Evolutionary conservation across 768 basidiomycete genomes (phyloP).

Genomic region (Scleroderma citrinum): DNA sequence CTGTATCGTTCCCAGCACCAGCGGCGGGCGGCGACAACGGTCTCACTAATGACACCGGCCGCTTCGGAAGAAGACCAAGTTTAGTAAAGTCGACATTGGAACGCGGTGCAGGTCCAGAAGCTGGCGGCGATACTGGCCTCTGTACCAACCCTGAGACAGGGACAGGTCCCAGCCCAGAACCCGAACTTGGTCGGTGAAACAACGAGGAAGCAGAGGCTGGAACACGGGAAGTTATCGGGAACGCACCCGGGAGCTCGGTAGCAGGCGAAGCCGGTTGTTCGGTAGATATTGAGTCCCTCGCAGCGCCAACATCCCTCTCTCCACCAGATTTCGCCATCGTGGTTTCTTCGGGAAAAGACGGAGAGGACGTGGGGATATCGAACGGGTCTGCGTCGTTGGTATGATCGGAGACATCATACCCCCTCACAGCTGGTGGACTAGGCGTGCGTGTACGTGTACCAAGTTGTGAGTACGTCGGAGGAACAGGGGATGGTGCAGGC

Average conservation of each 20-base stretch:
- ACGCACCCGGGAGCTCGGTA: background rate
- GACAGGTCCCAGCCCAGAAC: background rate
- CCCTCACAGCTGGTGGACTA: constrained; percentile 26
- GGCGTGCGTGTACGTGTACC: constrained; percentile 29
- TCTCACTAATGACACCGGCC: constrained; percentile 55
- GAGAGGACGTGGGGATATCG: background rate
- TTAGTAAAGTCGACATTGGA: constrained; percentile 35
- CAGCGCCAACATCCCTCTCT: background rate
- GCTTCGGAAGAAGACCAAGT: constrained; percentile 67
- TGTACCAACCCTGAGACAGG: background rate
- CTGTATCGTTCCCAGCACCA: background rate
- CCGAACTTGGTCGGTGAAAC: background rate
- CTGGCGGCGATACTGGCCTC: background rate
- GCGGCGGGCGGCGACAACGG: constrained; percentile 23
- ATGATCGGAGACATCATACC: constrained; percentile 22
- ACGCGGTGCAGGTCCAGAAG: background rate
- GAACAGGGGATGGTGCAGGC: constrained; percentile 11
- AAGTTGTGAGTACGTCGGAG: constrained; percentile 9
- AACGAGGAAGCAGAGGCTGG: background rate
- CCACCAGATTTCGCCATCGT: background rate
- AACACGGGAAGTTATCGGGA: background rate
- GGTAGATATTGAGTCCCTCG: background rate
- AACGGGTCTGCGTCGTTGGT: constrained; percentile 12
- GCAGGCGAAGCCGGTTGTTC: background rate
- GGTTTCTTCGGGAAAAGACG: background rate